Base-by-base conservation (phyloP, 192 early-diverging fungal species). In the Helicostylum pulchrum region DNA sequence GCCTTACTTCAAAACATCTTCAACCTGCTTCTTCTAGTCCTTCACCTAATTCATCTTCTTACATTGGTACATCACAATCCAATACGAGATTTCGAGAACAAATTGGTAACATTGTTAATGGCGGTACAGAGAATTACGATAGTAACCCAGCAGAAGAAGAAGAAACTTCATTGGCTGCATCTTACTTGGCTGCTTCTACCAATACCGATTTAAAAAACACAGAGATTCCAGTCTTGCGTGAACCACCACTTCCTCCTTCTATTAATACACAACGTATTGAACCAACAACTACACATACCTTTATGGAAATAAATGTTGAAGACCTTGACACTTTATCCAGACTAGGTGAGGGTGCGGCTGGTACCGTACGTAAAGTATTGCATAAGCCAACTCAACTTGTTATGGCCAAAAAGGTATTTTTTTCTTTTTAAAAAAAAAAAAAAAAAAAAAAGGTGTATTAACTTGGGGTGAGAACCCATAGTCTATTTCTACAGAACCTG, bases 351-450 rank as follows among this genome's bases (percentile, higher is more conserved):
- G 97, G 97, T 3, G 90, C 90, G 26, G 74, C 74, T 11, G 96
- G 96, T 11, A 94, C 95, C 1, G 97, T 99, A 26, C 79, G 88
- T 36, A 92, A 92, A 75, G 92, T 96, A 15, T 67, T 81, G 64
- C 90, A 98, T 75, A 65, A 73, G 51, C 90, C 91, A 30, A 85
- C 81, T 21, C 74, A 76, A 11, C 82, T 82, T 23, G 80, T 97
- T 31, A 95, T 99, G 94, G 97, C 97, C 11, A 85, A 92, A 48
- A 99, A 99, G 82, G 92, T 94, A 73, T 68, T 66, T 14, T 34
- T 20, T 48, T 32, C 50, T 19, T 34, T 32, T 36, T 36, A 39
- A 39, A 21, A 21, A 15, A 20, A 57, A n/a, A 23, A 45, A 36
- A 44, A 17, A 10, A 23, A 23, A 47, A 17, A 66, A 49, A 21